These are phyloP conservation scores for Blastocystis sp. DNA, from an alignment of 352 stramenopile genomes.

Conservation along the genomic window DNA sequence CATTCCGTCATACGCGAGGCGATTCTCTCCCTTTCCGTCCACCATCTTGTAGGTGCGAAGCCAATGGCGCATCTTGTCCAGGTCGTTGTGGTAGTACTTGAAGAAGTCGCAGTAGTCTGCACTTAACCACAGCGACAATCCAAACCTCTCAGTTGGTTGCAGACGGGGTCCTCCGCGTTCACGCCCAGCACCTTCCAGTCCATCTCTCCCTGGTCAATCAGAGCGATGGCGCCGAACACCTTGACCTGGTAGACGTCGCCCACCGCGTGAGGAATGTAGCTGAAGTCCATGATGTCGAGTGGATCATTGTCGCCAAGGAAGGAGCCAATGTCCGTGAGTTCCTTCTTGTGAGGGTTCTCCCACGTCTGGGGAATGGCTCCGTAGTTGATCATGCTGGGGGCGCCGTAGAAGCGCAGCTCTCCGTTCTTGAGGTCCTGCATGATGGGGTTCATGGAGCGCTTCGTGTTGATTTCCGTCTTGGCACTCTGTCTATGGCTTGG, in stretches of 20 bases:
- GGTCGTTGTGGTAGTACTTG: conserved; percentile 61
- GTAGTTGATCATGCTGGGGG: conserved; percentile 90
- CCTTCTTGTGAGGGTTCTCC: conserved; percentile 89
- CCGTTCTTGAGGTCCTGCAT: conserved; percentile 97
- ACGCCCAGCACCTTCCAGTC: conserved; percentile 98
- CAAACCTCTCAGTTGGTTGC: conserved; percentile 78
- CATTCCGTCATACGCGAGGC: conserved; percentile 85
- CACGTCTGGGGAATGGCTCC: conserved; percentile 96
- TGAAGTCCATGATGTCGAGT: conserved; percentile 98
- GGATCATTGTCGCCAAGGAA: conserved; percentile 93
- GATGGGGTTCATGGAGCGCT: conserved; percentile 91
- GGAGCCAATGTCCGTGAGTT: conserved; percentile 82
- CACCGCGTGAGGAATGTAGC: conserved; percentile 86
- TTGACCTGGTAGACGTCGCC: conserved; percentile 93
- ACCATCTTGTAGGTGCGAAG: conserved; percentile 98
- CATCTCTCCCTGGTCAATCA: conserved; percentile 97
- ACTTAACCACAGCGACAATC: neutral
- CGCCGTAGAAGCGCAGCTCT: conserved; percentile 87
- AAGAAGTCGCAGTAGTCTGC: conserved; percentile 71
- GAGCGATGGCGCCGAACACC: conserved; percentile 92
- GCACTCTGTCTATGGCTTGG: conserved; percentile 34
- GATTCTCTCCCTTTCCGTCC: conserved; percentile 92
- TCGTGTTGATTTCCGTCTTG: conserved; percentile 99
- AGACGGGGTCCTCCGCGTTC: conserved; percentile 82
- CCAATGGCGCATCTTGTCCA: conserved; percentile 82